phyloP scores from a whole-genome alignment of 2,329 filamentous ascomycete genomes.

The Stemphylium lycopersici region DNA sequence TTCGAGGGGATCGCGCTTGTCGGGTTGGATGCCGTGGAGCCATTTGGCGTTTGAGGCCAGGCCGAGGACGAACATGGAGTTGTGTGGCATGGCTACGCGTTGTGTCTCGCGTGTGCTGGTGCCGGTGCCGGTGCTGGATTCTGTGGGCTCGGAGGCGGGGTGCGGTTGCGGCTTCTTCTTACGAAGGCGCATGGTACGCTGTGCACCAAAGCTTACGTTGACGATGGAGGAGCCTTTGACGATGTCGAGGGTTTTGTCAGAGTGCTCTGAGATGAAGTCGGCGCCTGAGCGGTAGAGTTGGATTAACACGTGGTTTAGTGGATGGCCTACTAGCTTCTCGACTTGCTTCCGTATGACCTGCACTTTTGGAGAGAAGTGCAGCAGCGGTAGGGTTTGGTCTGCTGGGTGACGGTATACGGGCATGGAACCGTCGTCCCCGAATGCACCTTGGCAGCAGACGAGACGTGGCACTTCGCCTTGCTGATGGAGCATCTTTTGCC shows the following conservation, averaged over 20 bases:
- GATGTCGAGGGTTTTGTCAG: constrained; percentile 95
- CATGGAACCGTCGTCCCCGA: constrained; percentile 71
- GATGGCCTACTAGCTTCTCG: constrained; percentile 76
- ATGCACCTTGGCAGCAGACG: constrained; percentile 83
- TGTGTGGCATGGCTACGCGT: constrained; percentile 79
- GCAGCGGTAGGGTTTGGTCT: constrained; percentile 80
- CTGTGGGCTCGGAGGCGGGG: too few relatives aligned
- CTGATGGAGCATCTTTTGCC: constrained; percentile 92
- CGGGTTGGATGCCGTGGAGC: constrained; percentile 90
- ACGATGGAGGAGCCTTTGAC: constrained; percentile 80
- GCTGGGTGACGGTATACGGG: constrained; percentile 95
- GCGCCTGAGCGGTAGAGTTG: constrained; percentile 88
- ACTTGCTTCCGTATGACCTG: constrained; percentile 69
- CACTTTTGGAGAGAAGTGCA: constrained; percentile 77
- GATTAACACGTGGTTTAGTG: constrained; percentile 88
- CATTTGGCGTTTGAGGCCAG: constrained; percentile 81
- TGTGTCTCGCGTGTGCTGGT: constrained; percentile 59
- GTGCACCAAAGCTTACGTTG: constrained; percentile 91
- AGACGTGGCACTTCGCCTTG: constrained; percentile 90
- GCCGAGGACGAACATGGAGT: constrained; percentile 85
- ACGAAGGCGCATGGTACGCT: constrained; percentile 86
- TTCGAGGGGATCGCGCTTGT: constrained; percentile 73
- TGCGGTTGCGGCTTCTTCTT: constrained; percentile 67
- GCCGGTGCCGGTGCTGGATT: background rate
- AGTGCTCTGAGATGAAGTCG: constrained; percentile 95